phyloP scores from a whole-genome alignment of 768 basidiomycete genomes.

The Scleroderma citrinum region DNA sequence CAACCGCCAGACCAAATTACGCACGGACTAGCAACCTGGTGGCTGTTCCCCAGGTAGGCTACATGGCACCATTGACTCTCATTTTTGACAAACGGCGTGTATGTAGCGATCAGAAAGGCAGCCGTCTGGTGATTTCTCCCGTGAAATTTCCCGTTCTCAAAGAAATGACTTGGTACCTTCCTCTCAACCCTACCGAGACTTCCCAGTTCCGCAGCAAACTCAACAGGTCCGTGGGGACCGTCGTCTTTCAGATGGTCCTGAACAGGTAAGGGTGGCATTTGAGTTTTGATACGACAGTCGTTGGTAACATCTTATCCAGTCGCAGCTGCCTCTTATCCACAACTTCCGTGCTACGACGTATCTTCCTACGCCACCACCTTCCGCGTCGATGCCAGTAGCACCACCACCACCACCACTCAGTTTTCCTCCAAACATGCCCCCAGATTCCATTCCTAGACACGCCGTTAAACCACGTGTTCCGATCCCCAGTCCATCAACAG shows the following conservation, averaged over 20 bases:
- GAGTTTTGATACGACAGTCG: not conserved
- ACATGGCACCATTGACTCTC: not conserved
- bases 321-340: not conserved
- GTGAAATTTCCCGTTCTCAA: not conserved
- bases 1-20: conserved; percentile 1
- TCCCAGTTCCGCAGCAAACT: not conserved
- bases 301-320: not conserved
- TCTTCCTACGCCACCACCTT: not conserved
- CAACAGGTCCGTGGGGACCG: not conserved
- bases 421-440: not conserved
- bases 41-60: not conserved
- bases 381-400: not conserved
- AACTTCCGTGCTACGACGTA: not conserved
- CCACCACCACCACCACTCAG: not conserved
- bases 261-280: not conserved
- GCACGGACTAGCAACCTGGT: not conserved
- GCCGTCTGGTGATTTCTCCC: not conserved
- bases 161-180: not conserved
- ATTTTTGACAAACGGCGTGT: not conserved
- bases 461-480: not conserved
- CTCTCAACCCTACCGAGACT: not conserved
- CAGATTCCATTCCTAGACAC: not conserved
- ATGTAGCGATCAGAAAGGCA: not conserved
- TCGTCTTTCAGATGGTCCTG: not conserved
- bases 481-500: conserved; percentile 1